Evolutionary conservation across 176 grass and related monocot species (phyloP), one percentile per base, ranked within the genome.

Genomic region (Bromus sterilis): DNA sequence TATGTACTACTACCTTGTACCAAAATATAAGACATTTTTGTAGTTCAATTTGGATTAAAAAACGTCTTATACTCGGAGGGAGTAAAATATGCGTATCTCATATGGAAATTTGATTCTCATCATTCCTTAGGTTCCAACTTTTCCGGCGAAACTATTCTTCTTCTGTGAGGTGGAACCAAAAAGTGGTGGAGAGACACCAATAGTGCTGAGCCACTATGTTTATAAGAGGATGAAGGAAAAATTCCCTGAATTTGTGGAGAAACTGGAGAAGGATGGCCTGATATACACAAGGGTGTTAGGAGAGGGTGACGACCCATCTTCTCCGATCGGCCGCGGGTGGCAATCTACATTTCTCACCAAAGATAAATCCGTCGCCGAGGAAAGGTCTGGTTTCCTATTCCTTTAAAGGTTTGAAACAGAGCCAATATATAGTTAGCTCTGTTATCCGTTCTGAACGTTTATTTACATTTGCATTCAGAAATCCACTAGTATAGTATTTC

Each of bases 271-370:
- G 69, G 20, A 91, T 7, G 96, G 87, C 2, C 64, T 99, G 35
- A 75, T 99, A 57, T 99, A 99, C 33, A 93, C 87, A 2, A 91
- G 90, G 74, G 57, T 99, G 28, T 83, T 95, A 56, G 96, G 93
- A 31, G 93, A 95, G 77, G 91, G 93, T 30, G 93, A 99, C 20
- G 93, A 95, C 15, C 93, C 89, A n/a, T 99, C 96, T 32, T 99
- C 93, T 46, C 93, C 96, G 2, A 99, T 99, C 0, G 96, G 96
- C 16, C 96, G 96, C 30, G 96, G 96, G 49, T 99, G 96, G 96
- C 93, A 93, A 9, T 99, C 96, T 0, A 99, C 96, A 44, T 99
- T 99, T 83, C 80, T 99, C 9, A 93, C 91, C 6, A 90, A 93
- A 70, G 93, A 99, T 86, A 95, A 88, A 84, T 8, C 71, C 5